Percentiles rank a stretch among this genome's conserved stretches.
Evolutionary conservation across 1,284 basidiomycete genomes (phyloP).

Genomic region (Ustilago tritici): DNA sequence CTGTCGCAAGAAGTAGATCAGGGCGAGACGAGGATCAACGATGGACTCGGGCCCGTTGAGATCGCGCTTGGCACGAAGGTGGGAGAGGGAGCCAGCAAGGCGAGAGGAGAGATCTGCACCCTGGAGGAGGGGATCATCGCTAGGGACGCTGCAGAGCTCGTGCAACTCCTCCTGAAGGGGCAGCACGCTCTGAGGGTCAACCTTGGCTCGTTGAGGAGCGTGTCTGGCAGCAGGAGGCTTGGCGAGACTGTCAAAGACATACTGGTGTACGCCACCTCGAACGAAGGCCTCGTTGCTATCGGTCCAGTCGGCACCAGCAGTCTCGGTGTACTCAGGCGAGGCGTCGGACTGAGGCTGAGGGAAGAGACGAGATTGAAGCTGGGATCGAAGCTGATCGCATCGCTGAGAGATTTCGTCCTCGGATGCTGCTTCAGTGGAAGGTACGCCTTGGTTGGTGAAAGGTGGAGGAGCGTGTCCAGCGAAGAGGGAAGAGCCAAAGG

Average conservation of each 20-base stretch:
- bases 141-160: slow-evolving; percentile 51
- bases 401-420: slow-evolving; percentile 35
- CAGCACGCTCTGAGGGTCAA: slow-evolving; percentile 25
- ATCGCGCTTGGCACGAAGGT: slow-evolving; percentile 30
- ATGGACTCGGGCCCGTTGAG: slow-evolving; percentile 41
- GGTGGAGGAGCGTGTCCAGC: slow-evolving; percentile 48
- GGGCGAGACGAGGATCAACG: slow-evolving; percentile 55
- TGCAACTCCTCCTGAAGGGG: slow-evolving; percentile 58
- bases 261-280: slow-evolving; percentile 44
- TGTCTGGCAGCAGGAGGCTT: slow-evolving; percentile 15
- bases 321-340: slow-evolving; percentile 34
- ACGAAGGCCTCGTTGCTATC: slow-evolving; percentile 38
- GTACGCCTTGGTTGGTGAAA: slow-evolving; percentile 49
- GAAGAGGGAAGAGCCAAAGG: slow-evolving; percentile 59
- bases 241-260: slow-evolving; percentile 47
- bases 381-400: slow-evolving; percentile 35
- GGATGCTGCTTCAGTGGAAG: slow-evolving; percentile 15
- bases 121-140: slow-evolving; percentile 56
- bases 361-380: slow-evolving; percentile 44
- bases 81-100: slow-evolving; percentile 43
- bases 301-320: slow-evolving; percentile 16
- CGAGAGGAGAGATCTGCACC: slow-evolving; percentile 51
- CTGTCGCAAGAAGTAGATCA: slow-evolving; percentile 54
- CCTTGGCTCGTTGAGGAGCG: slow-evolving; percentile 25
- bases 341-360: slow-evolving; percentile 17